These are phyloP conservation scores for Lactarius sp. DNA, from an alignment of 768 basidiomycete species.

Conservation along the genomic window DNA sequence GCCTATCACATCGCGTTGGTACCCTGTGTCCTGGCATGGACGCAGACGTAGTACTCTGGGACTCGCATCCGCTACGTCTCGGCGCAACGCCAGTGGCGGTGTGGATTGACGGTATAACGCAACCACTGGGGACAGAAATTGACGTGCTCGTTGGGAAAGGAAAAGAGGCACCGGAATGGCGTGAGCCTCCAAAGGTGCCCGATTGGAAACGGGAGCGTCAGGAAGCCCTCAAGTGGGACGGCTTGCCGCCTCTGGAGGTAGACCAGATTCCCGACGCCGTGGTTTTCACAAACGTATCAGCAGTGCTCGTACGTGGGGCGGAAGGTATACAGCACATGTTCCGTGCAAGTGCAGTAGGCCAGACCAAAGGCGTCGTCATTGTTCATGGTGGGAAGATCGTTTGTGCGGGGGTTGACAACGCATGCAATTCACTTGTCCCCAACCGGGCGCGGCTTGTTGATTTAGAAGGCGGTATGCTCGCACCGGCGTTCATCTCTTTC, in stretches of 20 bases:
- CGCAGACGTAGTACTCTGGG: conserved; percentile 70
- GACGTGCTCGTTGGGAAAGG: conserved; percentile 23
- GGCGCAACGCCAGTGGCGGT: conserved; percentile 68
- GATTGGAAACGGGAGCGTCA: conserved; percentile 57
- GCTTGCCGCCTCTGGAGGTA: conserved; percentile 60
- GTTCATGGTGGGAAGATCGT: conserved; percentile 50
- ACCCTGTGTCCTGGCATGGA: conserved; percentile 39
- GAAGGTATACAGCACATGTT: conserved; percentile 18
- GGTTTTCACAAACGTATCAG: conserved; percentile 51
- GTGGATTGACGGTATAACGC: conserved; percentile 78
- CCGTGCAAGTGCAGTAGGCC: conserved; percentile 19
- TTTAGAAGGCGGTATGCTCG: conserved; percentile 58
- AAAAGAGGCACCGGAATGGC: conserved; percentile 26
- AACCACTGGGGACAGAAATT: conserved; percentile 43
- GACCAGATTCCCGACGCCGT: conserved; percentile 35
- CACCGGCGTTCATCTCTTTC: conserved; percentile 58
- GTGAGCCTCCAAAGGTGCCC: conserved; percentile 42
- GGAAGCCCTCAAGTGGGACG: conserved; percentile 54
- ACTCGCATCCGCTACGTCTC: conserved; percentile 66
- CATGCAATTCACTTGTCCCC: conserved; percentile 17
- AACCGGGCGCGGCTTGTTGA: conserved; percentile 37
- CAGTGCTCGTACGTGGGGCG: conserved; percentile 30
- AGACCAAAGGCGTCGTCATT: conserved; percentile 36
- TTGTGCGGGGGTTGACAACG: conserved; percentile 37
- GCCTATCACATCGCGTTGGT: conserved; percentile 81